These are phyloP conservation scores for Tetrapisispora pingtungensis DNA, from an alignment of 805 yeast genomes.

Conservation along the genomic window DNA sequence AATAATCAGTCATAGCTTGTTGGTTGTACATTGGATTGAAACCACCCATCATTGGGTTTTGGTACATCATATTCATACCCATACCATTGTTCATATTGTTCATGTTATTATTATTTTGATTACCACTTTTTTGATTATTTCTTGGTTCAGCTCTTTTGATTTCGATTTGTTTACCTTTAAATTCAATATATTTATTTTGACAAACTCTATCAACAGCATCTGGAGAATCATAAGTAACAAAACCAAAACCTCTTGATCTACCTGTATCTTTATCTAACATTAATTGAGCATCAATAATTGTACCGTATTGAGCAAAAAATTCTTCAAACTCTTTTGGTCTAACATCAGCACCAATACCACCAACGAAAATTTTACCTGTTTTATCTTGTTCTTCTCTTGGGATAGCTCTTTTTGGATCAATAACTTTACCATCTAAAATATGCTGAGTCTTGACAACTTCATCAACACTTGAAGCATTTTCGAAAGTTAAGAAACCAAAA, in stretches of 20 bases:
- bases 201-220: constrained; percentile 88
- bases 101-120: constrained; percentile 20
- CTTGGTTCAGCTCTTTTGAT: constrained; percentile 79
- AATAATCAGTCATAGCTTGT: constrained; percentile 54
- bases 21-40: constrained; percentile 32
- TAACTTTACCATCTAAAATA: constrained; percentile 86
- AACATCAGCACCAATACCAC: constrained; percentile 91
- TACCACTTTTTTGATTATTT: constrained; percentile 41
- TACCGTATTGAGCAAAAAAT: constrained; percentile 80
- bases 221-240: constrained; percentile 89
- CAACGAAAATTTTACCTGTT: constrained; percentile 93
- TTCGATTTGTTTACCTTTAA: constrained; percentile 80
- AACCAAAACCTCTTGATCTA: constrained; percentile 93
- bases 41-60: constrained; percentile 29
- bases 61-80: constrained; percentile 22
- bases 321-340: constrained; percentile 82
- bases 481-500: constrained; percentile 86
- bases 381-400: constrained; percentile 96
- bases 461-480: constrained; percentile 71
- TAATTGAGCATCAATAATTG: constrained; percentile 87
- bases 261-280: constrained; percentile 98
- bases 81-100: constrained; percentile 8
- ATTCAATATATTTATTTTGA: constrained; percentile 66
- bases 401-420: constrained; percentile 95
- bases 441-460: constrained; percentile 81